phyloP scores from a whole-genome alignment of 2,329 filamentous ascomycete genomes.

The Trichoderma sp. region DNA sequence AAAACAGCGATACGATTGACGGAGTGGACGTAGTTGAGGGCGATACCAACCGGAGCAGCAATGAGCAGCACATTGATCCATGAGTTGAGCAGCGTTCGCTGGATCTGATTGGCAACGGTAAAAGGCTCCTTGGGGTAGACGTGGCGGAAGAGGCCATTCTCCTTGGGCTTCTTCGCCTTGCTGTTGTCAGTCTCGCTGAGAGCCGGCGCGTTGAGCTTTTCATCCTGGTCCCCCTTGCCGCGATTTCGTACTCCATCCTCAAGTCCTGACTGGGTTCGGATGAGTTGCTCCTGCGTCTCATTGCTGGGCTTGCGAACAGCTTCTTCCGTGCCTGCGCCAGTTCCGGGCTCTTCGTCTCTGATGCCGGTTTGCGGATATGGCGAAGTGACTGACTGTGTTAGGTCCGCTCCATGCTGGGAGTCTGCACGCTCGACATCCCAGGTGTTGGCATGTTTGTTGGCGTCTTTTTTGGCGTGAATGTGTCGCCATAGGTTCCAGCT shows the following conservation, averaged over 20 bases:
- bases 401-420: slow-evolving; percentile 37
- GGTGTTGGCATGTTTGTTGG: slow-evolving; percentile 36
- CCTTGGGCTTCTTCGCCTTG: slow-evolving; percentile 45
- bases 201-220: slow-evolving; percentile 29
- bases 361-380: slow-evolving; percentile 32
- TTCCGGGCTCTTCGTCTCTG: slow-evolving; percentile 31
- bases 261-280: slow-evolving; percentile 28
- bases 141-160: slow-evolving; percentile 47
- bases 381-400: slow-evolving; percentile 41
- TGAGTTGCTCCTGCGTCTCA: slow-evolving; percentile 24
- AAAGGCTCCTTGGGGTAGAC: slow-evolving; percentile 57
- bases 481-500: slow-evolving; percentile 50
- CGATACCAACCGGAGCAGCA: slow-evolving; percentile 78
- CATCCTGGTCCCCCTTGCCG: slow-evolving; percentile 33
- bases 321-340: slow-evolving; percentile 31
- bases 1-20: slow-evolving; percentile 69
- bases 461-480: slow-evolving; percentile 31
- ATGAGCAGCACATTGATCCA: slow-evolving; percentile 85
- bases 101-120: slow-evolving; percentile 65
- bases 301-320: slow-evolving; percentile 28
- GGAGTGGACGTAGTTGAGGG: slow-evolving; percentile 61
- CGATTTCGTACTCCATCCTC: slow-evolving; percentile 38
- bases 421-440: slow-evolving; percentile 41
- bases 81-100: slow-evolving; percentile 74
- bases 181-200: slow-evolving; percentile 29